These are phyloP conservation scores for Colletotrichum tabaci DNA, from an alignment of 2,329 filamentous ascomycete genomes.

Conservation along the genomic window DNA sequence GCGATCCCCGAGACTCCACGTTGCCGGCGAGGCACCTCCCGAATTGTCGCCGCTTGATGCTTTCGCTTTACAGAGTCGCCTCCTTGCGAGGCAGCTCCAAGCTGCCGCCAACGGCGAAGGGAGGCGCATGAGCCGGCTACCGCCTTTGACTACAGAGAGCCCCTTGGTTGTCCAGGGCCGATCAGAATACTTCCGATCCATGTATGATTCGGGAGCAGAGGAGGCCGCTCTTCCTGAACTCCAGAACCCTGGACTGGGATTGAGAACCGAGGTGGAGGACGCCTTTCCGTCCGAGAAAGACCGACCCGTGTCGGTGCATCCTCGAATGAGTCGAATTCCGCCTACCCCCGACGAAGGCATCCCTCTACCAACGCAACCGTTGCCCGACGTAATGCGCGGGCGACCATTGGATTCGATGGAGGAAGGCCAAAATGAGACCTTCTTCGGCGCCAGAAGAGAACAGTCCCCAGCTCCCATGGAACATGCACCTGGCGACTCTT, in stretches of 20 bases:
- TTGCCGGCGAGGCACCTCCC: slow-evolving; percentile 86
- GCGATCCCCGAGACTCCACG: slow-evolving; percentile 81
- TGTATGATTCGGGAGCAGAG: slow-evolving; percentile 74
- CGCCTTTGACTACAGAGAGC: slow-evolving; percentile 85
- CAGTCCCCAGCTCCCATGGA: slow-evolving; percentile 71
- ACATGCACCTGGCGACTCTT: slow-evolving; percentile 48
- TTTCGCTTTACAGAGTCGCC: slow-evolving; percentile 90
- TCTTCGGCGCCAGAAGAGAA: slow-evolving; percentile 70
- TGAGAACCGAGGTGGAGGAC: slow-evolving; percentile 72
- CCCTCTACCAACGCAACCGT: slow-evolving; percentile 61
- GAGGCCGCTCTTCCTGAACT: slow-evolving; percentile 47
- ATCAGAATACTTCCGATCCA: slow-evolving; percentile 85
- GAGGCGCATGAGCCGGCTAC: slow-evolving; percentile 86
- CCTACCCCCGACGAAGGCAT: slow-evolving; percentile 64
- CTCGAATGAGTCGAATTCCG: slow-evolving; percentile 77
- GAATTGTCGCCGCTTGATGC: slow-evolving; percentile 95
- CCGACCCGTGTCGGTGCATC: slow-evolving; percentile 82
- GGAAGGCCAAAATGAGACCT: slow-evolving; percentile 54
- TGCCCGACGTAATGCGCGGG: slow-evolving; percentile 58
- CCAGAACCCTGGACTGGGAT: slow-evolving; percentile 58
- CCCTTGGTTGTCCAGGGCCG: slow-evolving; percentile 82
- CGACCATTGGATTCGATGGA: slow-evolving; percentile 49
- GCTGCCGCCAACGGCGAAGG: slow-evolving; percentile 80
- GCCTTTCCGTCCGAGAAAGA: slow-evolving; percentile 58
- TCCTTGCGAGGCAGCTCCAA: slow-evolving; percentile 89